Conservation (phyloP, 768 basidiomycete species). For the Mycena pura region DNA sequence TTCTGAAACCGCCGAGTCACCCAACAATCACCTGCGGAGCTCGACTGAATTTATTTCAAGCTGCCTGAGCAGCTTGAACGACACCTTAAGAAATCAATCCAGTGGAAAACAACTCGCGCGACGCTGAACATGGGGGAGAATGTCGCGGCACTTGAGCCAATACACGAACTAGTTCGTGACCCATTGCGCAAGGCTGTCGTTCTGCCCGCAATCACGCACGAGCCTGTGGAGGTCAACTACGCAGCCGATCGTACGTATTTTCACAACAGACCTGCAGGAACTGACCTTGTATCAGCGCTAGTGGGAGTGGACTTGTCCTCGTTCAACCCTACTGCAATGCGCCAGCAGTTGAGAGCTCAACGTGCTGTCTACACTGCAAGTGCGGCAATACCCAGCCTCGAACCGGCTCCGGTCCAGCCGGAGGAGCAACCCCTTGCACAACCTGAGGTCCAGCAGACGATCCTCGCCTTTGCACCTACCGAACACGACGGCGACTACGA, state of each 20-base stretch:
- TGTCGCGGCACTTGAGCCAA: neutral
- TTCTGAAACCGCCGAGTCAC: conserved; percentile 20
- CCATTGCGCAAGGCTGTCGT: neutral
- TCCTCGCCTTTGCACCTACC: neutral
- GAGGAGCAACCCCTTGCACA: neutral
- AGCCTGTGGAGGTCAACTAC: conserved; percentile 1
- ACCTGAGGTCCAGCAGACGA: neutral
- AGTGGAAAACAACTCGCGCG: conserved; percentile 13
- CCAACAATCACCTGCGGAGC: conserved; percentile 1
- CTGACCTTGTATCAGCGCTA: neutral
- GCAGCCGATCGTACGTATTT: conserved; percentile 1
- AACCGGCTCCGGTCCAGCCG: neutral
- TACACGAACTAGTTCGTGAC: neutral
- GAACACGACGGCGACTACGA: neutral
- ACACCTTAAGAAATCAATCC: conserved; percentile 22
- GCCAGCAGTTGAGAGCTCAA: neutral
- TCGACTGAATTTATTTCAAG: conserved; percentile 24
- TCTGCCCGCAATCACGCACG: conserved; percentile 8
- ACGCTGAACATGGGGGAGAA: conserved; percentile 4
- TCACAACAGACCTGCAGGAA: neutral
- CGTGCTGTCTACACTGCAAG: neutral
- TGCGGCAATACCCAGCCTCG: neutral
- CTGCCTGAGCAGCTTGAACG: conserved; percentile 24
- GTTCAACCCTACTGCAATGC: conserved; percentile 10
- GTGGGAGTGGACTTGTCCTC: conserved; percentile 2